Percentiles rank a stretch among this genome's conserved stretches.
These are phyloP conservation scores for Pseudocercospora pini-densiflorae DNA, from an alignment of 2,329 filamentous ascomycete genomes.

Conservation along the genomic window DNA sequence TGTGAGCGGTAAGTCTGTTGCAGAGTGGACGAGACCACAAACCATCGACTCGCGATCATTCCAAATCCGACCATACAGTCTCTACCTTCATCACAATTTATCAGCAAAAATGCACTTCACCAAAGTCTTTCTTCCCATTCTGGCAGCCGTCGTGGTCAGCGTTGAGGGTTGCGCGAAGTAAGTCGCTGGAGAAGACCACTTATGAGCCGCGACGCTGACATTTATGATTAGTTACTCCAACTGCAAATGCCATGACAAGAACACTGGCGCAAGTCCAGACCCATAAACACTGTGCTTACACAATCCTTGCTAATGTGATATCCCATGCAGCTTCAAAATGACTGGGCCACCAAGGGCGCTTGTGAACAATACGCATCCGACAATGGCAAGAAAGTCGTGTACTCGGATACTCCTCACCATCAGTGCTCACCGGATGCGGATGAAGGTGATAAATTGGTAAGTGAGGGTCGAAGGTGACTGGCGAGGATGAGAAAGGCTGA, in stretches of 20 bases:
- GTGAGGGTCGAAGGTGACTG: neutral
- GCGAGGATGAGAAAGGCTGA: neutral
- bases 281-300: too few relatives aligned
- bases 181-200: neutral
- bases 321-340: neutral
- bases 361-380: neutral
- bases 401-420: neutral
- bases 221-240: neutral
- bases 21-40: too few relatives aligned
- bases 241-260: constrained; percentile 1
- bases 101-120: neutral
- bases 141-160: neutral
- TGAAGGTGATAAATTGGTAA: neutral
- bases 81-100: neutral
- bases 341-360: neutral
- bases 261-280: constrained; percentile 2
- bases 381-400: constrained; percentile 7
- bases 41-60: too few relatives aligned
- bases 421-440: neutral
- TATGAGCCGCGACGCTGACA: neutral
- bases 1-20: too few relatives aligned
- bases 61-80: too few relatives aligned
- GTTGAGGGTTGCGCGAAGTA: neutral
- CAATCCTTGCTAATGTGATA: neutral
- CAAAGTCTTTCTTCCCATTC: neutral